Evolutionary conservation across 306 rosid genomes (phyloP), one percentile per base, ranked within the genome.

Genomic region (Abrus precatorius): DNA sequence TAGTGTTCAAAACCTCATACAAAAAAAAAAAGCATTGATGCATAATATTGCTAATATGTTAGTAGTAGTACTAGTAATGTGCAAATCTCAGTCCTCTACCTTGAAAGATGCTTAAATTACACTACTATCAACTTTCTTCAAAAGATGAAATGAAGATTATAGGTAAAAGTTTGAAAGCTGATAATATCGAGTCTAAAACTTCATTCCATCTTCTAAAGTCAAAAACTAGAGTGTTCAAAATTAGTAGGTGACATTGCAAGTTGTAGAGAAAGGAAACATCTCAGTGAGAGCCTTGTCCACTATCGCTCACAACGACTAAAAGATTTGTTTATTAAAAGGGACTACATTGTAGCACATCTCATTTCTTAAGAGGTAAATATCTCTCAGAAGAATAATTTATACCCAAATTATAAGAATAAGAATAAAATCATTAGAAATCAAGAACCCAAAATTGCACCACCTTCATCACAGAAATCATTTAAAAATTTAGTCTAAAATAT

Each of bases 401-500:
- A 62, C 10, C 68, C 28, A 3, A 14, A 65, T 27, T 41, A 66
- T 29, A 63, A 47, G 4, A 38, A 41, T 12, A 72, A 34, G 11
- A 27, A 10, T 1, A 14, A 29, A 30, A 72, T 62, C 50, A 28
- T 70, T 1, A 38, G 5, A 71, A 63, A 59, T 29, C 78, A 47
- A 13, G 41, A 76, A 44, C 56, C 55, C 28, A 50, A 66, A 79
- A 33, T 13, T 62, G 50, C 56, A 64, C 56, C 57, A 2, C 5
- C n/a, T 66, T 47, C 48, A 56, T 52, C 47, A 73, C 27, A 66
- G 67, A 85, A 48, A 76, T 20, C 67, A 54, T 63, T 69, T 44
- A 40, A 53, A 48, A 48, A 48, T 73, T 72, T 67, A 48, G 30
- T 75, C 66, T 70, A 76, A 44, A 38, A 40, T 55, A 72, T 45